These are phyloP conservation scores for Lentinula novae-zelandiae DNA, from an alignment of 1,284 basidiomycete species.

Conservation along the genomic window DNA sequence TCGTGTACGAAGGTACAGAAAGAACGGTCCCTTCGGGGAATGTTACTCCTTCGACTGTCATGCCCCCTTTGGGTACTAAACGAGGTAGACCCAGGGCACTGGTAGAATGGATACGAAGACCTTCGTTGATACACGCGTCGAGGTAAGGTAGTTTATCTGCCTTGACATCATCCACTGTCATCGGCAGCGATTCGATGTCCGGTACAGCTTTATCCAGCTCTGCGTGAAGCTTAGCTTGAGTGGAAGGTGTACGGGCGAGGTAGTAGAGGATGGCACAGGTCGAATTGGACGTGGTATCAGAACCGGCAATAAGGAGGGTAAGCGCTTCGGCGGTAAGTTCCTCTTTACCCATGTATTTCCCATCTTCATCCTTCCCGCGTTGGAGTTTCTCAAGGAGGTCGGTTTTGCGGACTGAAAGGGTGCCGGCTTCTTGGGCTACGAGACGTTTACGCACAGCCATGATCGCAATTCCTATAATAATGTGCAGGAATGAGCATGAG, in stretches of 20 bases:
- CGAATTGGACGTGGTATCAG: constrained; percentile 30
- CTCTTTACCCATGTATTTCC: constrained; percentile 13
- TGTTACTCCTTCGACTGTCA: constrained; percentile 22
- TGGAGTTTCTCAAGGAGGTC: constrained; percentile 27
- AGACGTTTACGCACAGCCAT: constrained; percentile 18
- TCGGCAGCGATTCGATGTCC: constrained; percentile 13
- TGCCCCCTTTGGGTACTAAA: constrained; percentile 22
- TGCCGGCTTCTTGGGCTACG: constrained; percentile 3
- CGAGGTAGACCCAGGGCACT: constrained; percentile 30
- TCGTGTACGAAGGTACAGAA: constrained; percentile 37
- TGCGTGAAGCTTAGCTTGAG: constrained; percentile 21
- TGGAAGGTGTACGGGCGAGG: constrained; percentile 15
- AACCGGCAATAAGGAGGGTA: constrained; percentile 32
- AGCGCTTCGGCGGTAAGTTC: constrained; percentile 29
- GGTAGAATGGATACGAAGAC: constrained; percentile 27
- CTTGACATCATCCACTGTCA: constrained; percentile 22
- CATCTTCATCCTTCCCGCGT: constrained; percentile 16
- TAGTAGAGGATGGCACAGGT: constrained; percentile 19
- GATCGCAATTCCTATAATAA: constrained; percentile 16
- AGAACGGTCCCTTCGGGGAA: constrained; percentile 26
- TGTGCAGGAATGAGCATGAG: too few relatives aligned
- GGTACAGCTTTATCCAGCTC: constrained; percentile 17
- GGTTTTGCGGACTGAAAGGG: constrained; percentile 2
- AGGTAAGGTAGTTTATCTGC: constrained; percentile 25
- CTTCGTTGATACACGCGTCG: constrained; percentile 30